Percentiles rank a stretch among this genome's conserved stretches.
Evolutionary conservation across 2,329 filamentous ascomycete species (phyloP).

Genomic region (Fusarium gaditjirri): DNA sequence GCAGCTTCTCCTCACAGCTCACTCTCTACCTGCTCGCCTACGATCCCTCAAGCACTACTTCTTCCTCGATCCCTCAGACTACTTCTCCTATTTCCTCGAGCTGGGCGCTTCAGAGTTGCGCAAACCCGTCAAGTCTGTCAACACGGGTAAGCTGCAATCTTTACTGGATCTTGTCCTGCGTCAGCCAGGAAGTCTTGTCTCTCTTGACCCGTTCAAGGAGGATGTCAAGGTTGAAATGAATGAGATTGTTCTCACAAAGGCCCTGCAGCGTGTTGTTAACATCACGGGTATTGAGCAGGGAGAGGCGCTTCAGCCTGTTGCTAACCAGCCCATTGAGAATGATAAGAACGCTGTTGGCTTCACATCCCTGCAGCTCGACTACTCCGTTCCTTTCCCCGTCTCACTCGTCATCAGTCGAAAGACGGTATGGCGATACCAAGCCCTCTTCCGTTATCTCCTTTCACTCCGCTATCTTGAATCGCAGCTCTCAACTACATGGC

Average conservation of each 20-base stretch:
- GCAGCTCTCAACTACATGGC: slow-evolving; percentile 87
- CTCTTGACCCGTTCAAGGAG: slow-evolving; percentile 96
- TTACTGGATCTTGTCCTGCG: slow-evolving; percentile 94
- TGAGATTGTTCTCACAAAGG: slow-evolving; percentile 90
- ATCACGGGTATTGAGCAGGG: slow-evolving; percentile 96
- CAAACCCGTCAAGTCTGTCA: slow-evolving; percentile 88
- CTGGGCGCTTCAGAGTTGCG: slow-evolving; percentile 88
- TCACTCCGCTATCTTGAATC: slow-evolving; percentile 90
- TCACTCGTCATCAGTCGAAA: slow-evolving; percentile 96
- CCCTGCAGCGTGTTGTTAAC: slow-evolving; percentile 94
- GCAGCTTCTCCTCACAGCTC: slow-evolving; percentile 89
- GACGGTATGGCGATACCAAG: slow-evolving; percentile 95
- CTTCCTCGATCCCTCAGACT: slow-evolving; percentile 97
- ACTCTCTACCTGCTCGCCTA: slow-evolving; percentile 86
- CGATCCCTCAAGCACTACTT: slow-evolving; percentile 98
- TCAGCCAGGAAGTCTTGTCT: slow-evolving; percentile 94
- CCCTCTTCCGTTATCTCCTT: slow-evolving; percentile 92
- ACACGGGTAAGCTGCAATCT: slow-evolving; percentile 92
- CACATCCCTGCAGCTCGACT: slow-evolving; percentile 93
- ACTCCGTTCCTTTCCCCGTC: slow-evolving; percentile 92
- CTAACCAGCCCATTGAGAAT: slow-evolving; percentile 74
- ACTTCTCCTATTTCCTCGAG: slow-evolving; percentile 98
- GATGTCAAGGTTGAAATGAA: slow-evolving; percentile 99
- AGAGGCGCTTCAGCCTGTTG: slow-evolving; percentile 79
- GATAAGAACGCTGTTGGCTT: slow-evolving; percentile 91